phyloP scores from a whole-genome alignment of 1,284 basidiomycete species.

The Mycosarcoma mackinlayi region DNA sequence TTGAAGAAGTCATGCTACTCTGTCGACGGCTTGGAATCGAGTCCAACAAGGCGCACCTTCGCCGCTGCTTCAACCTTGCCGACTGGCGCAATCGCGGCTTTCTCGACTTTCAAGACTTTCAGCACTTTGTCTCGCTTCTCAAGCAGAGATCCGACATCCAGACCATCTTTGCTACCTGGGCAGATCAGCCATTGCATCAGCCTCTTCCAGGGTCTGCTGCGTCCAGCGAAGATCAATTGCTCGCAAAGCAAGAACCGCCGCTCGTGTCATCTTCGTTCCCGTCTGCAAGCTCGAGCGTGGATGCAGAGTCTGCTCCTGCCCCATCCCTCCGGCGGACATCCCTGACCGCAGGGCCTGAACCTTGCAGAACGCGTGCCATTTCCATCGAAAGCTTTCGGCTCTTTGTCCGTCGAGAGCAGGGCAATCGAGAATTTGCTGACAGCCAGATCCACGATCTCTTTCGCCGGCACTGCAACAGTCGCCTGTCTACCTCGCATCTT shows the following conservation, averaged over 20 bases:
- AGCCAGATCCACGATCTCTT: conserved; percentile 39
- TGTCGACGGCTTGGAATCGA: conserved; percentile 82
- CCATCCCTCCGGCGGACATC: conserved; percentile 3
- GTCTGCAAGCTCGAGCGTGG: background rate
- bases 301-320: conserved; percentile 3
- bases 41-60: conserved; percentile 75
- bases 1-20: conserved; percentile 80
- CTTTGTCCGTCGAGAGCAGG: conserved; percentile 59
- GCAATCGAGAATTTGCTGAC: conserved; percentile 34
- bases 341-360: conserved; percentile 11
- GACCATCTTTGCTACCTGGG: conserved; percentile 64
- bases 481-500: conserved; percentile 21
- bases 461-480: conserved; percentile 38
- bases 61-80: conserved; percentile 79
- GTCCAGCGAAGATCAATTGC: background rate
- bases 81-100: conserved; percentile 76
- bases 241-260: background rate
- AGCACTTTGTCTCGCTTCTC: conserved; percentile 83
- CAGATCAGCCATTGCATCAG: conserved; percentile 30
- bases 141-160: conserved; percentile 86
- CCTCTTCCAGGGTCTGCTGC: background rate
- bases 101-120: conserved; percentile 86
- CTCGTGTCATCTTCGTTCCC: background rate
- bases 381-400: conserved; percentile 40
- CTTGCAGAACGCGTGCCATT: conserved; percentile 26